Evolutionary conservation across 768 basidiomycete species (phyloP).

Genomic region (Lanmaoa pseudosensibilis): DNA sequence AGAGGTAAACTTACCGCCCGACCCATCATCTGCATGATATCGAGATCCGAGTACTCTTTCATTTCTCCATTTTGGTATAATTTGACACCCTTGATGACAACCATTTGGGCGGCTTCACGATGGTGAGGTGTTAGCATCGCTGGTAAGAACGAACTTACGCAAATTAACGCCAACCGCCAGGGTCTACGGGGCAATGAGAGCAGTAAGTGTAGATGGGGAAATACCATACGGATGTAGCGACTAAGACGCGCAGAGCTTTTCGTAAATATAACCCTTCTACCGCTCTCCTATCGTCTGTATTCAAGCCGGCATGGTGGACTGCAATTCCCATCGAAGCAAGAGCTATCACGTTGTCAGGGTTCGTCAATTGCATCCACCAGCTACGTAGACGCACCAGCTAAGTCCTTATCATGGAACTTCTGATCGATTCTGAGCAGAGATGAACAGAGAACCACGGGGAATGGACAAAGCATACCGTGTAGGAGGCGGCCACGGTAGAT

Average conservation of each 20-base stretch:
- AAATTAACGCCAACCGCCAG: slow-evolving; percentile 96
- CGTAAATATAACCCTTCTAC: slow-evolving; percentile 75
- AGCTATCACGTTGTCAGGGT: slow-evolving; percentile 38
- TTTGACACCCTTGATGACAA: slow-evolving; percentile 89
- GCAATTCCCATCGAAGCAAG: slow-evolving; percentile 78
- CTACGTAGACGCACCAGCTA: slow-evolving; percentile 40
- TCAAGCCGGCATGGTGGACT: slow-evolving; percentile 89
- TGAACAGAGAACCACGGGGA: not conserved
- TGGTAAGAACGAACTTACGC: slow-evolving; percentile 48
- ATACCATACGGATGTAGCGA: slow-evolving; percentile 76
- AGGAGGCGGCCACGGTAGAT: slow-evolving; percentile 70
- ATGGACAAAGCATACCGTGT: slow-evolving; percentile 39
- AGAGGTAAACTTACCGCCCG: slow-evolving; percentile 61
- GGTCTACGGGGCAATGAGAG: slow-evolving; percentile 53
- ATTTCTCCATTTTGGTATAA: slow-evolving; percentile 68
- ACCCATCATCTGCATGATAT: slow-evolving; percentile 96
- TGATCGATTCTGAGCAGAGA: slow-evolving; percentile 47
- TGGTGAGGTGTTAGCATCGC: not conserved
- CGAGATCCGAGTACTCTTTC: slow-evolving; percentile 87
- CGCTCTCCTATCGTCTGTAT: slow-evolving; percentile 64
- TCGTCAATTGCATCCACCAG: not conserved
- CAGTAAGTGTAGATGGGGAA: not conserved
- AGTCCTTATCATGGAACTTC: slow-evolving; percentile 64
- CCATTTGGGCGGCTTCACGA: slow-evolving; percentile 79
- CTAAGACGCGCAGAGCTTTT: slow-evolving; percentile 62